phyloP scores from a whole-genome alignment of 495 filamentous ascomycete species.

The Margaritispora aquatica region DNA sequence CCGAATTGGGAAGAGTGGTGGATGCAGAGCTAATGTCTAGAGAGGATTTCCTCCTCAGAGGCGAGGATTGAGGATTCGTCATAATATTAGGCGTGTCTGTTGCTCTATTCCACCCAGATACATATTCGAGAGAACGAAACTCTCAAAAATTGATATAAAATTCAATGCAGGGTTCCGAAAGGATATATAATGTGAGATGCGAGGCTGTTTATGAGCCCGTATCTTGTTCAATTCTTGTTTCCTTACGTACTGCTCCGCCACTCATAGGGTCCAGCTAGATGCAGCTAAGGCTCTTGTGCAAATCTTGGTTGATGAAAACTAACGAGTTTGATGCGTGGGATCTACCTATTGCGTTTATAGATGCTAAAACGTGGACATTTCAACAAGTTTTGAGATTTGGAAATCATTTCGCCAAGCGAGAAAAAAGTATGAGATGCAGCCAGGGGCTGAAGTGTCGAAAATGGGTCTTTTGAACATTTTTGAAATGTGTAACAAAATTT shows the following conservation, averaged over 20 bases:
- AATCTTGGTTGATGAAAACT: background rate
- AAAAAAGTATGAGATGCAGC: too few species aligned
- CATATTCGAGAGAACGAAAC: background rate
- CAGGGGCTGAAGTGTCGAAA: too few species aligned
- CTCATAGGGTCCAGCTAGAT: background rate
- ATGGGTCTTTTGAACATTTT: background rate
- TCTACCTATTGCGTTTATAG: background rate
- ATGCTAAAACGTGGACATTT: background rate
- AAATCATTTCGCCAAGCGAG: background rate
- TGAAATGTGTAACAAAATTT: background rate
- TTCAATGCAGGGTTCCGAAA: too few species aligned
- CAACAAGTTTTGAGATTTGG: too few species aligned
- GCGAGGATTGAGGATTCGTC: background rate
- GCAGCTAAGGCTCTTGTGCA: background rate
- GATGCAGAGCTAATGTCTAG: constrained; percentile 6
- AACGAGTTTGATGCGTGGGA: background rate
- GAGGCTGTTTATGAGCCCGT: background rate
- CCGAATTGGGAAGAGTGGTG: background rate
- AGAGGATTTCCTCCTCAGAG: background rate
- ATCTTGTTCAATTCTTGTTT: too few species aligned
- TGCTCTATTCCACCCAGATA: background rate
- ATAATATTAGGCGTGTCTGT: background rate
- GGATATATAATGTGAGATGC: background rate
- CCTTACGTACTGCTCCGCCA: too few species aligned
- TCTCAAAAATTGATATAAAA: too few species aligned